Evolutionary conservation across 768 basidiomycete genomes (phyloP), one percentile per base, ranked within the genome.

Genomic region (Pulveroboletus ravenelii): DNA sequence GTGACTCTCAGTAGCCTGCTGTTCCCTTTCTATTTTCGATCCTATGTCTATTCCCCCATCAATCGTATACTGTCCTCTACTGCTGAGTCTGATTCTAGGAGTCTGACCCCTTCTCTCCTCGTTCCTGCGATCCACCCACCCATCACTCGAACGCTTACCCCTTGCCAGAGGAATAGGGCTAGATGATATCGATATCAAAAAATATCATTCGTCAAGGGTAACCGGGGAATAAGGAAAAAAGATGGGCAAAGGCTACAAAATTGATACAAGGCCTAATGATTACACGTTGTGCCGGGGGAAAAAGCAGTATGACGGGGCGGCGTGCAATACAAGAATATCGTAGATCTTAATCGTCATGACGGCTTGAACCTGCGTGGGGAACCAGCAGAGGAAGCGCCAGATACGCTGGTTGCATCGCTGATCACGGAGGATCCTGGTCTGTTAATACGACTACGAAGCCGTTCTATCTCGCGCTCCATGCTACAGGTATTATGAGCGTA

Each of bases 391-490:
- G 66, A 61, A 12, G 65, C 39, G 14, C 57, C 56, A 9, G 63
- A 52, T 20, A 44, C 17, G 32, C 50, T 50, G n/a, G 55, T 43
- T 5, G 53, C 12, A 34, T 70, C 68, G 23, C 60, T 63, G 17
- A 65, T 47, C 17, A 57, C 60, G 6, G 66, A 72, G 3, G 78
- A 73, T 9, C 77, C 70, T 5, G 84, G 81, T 56, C 82, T 74
- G 45, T 79, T 83, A 6, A 86, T 73, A 42, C 84, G 78, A 62
- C 74, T 77, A n/a, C 81, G 77, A 36, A 86, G 71, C 35, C 85
- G 72, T 62, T 87, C 85, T n/a, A 86, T 72, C 62, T 86, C 84
- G 14, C 79, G 76, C 53, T 86, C 82, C 31, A 84, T 70, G 38
- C 82, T 84, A 39, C 15, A 41, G 41, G 6, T n/a, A 39, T 41